phyloP scores from a whole-genome alignment of 805 yeast species.

The Candida nitratophila region DNA sequence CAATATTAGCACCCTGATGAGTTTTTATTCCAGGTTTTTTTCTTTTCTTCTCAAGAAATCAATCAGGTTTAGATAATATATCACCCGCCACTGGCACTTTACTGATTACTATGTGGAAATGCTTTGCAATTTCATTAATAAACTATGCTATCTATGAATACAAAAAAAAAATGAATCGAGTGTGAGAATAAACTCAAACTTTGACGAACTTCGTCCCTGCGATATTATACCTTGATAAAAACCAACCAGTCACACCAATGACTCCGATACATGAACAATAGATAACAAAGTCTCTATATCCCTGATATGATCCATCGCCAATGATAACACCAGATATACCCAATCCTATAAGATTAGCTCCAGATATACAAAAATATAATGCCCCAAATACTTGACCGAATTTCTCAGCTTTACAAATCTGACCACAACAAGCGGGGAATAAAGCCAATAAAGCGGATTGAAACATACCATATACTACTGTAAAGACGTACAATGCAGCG shows the following conservation, averaged over 20 bases:
- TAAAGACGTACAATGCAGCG: conserved; percentile 38
- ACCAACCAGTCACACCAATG: conserved; percentile 31
- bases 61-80: too few relatives aligned
- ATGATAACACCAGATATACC: conserved; percentile 38
- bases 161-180: neutral
- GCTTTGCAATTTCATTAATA: too few relatives aligned
- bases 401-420: conserved; percentile 44
- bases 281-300: conserved; percentile 35
- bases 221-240: conserved; percentile 29
- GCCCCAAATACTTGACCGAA: conserved; percentile 61
- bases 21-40: too few relatives aligned
- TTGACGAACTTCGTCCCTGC: conserved; percentile 31
- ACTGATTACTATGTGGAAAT: too few relatives aligned
- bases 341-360: conserved; percentile 32
- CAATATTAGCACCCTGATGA: too few relatives aligned
- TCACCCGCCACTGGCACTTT: too few relatives aligned
- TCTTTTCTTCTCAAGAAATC: too few relatives aligned
- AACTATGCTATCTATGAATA: too few relatives aligned
- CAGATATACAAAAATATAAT: conserved; percentile 45
- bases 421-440: conserved; percentile 53
- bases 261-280: conserved; percentile 34
- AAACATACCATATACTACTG: conserved; percentile 44
- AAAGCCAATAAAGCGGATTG: conserved; percentile 49
- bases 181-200: too few relatives aligned
- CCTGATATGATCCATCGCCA: conserved; percentile 14